A percentile compares a stretch with the other conserved stretches of the same genome.
These are phyloP conservation scores for Alternaria viburni DNA, from an alignment of 2,329 filamentous ascomycete species.

Conservation along the genomic window DNA sequence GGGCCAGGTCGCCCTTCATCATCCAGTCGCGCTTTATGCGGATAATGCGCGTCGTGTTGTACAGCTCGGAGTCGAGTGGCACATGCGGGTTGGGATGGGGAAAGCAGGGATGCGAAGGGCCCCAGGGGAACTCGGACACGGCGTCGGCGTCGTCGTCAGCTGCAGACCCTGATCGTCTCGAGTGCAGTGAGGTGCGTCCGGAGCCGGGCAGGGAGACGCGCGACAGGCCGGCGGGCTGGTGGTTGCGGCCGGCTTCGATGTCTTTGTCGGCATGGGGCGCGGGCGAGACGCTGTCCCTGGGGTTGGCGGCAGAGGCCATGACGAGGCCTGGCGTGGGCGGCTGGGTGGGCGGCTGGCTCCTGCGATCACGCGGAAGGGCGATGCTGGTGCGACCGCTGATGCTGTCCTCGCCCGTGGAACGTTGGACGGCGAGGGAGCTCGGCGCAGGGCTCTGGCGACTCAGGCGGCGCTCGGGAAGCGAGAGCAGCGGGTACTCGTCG, in stretches of 20 bases:
- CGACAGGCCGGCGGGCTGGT: conserved; percentile 8
- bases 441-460: conserved; percentile 55
- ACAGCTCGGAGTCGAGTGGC: conserved; percentile 74
- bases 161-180: conserved; percentile 21
- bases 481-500: conserved; percentile 63
- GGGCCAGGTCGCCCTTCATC: conserved; percentile 84
- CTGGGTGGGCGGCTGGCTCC: conserved; percentile 34
- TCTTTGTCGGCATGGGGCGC: conserved; percentile 25
- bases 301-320: conserved; percentile 31
- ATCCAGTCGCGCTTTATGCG: conserved; percentile 93
- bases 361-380: conserved; percentile 53
- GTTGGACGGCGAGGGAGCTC: conserved; percentile 46
- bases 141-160: conserved; percentile 47
- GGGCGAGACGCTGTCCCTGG: conserved; percentile 16
- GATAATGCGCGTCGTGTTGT: conserved; percentile 83
- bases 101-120: conserved; percentile 90
- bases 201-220: conserved; percentile 39
- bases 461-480: conserved; percentile 62
- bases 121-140: conserved; percentile 76
- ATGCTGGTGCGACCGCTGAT: conserved; percentile 55
- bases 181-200: conserved; percentile 36
- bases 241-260: conserved; percentile 29
- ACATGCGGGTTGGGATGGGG: conserved; percentile 94
- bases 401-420: conserved; percentile 51
- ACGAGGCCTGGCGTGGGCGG: conserved; percentile 32